phyloP scores from a whole-genome alignment of 2,329 filamentous ascomycete genomes.

The Talaromyces sp. region DNA sequence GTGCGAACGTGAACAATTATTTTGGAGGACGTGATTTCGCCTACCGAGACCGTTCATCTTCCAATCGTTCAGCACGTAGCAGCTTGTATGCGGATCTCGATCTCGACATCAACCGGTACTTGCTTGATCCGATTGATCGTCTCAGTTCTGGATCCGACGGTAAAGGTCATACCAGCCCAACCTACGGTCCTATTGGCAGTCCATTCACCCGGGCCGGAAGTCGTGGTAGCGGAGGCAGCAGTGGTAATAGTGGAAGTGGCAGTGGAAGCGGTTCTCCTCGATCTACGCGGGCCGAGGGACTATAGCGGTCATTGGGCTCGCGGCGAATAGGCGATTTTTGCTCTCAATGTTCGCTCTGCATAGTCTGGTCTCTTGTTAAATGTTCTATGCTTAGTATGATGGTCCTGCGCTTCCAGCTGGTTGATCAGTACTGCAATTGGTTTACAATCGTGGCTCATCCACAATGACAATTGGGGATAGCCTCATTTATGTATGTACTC shows the following conservation, averaged over 20 bases:
- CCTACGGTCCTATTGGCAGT: constrained; percentile 35
- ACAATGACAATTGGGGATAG: neutral
- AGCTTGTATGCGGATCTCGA: constrained; percentile 35
- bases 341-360: constrained; percentile 8
- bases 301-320: constrained; percentile 19
- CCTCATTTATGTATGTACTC: constrained; percentile 12
- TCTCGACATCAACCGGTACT: constrained; percentile 29
- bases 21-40: constrained; percentile 30
- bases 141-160: constrained; percentile 32
- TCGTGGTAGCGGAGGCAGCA: constrained; percentile 50
- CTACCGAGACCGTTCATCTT: constrained; percentile 40
- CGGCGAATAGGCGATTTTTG: neutral
- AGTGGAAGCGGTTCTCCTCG: constrained; percentile 39
- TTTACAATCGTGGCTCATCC: neutral
- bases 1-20: constrained; percentile 30
- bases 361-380: neutral
- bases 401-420: constrained; percentile 7
- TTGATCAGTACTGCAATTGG: constrained; percentile 8
- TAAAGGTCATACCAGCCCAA: constrained; percentile 34
- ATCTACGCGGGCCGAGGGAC: constrained; percentile 34
- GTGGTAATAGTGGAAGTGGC: constrained; percentile 39
- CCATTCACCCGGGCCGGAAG: constrained; percentile 43
- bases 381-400: constrained; percentile 3
- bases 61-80: constrained; percentile 39
- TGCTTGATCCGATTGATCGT: constrained; percentile 30